These are phyloP conservation scores for Penicillium sp. DNA, from an alignment of 2,329 filamentous ascomycete species.

Conservation along the genomic window DNA sequence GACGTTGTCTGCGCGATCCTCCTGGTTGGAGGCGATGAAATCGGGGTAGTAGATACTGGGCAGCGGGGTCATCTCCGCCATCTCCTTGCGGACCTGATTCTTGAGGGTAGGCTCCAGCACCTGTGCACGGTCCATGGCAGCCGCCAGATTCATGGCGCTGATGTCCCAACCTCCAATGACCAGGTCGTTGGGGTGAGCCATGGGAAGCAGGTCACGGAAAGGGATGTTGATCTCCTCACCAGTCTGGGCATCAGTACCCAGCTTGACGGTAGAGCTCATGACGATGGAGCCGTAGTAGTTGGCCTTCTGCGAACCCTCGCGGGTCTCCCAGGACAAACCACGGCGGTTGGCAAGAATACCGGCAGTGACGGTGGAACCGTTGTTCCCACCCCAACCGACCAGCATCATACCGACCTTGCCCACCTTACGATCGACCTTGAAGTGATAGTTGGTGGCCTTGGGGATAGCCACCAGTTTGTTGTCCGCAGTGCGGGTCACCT, in stretches of 20 bases:
- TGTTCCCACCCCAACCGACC: constrained; percentile 97
- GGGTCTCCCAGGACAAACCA: constrained; percentile 83
- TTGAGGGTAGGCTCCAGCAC: constrained; percentile 96
- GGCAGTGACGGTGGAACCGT: constrained; percentile 92
- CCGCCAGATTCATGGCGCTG: constrained; percentile 78
- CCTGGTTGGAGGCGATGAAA: constrained; percentile 98
- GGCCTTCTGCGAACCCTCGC: constrained; percentile 74
- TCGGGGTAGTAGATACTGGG: constrained; percentile 98
- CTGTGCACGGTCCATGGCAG: constrained; percentile 90
- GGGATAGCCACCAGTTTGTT: constrained; percentile 80
- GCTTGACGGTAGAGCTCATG: constrained; percentile 96
- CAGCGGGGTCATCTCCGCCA: constrained; percentile 79
- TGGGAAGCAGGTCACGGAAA: constrained; percentile 87
- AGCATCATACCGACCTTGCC: constrained; percentile 96
- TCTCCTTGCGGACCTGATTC: constrained; percentile 82
- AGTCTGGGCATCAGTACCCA: constrained; percentile 79
- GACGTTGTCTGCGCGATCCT: constrained; percentile 89
- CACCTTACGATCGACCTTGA: constrained; percentile 92
- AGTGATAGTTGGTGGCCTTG: constrained; percentile 87
- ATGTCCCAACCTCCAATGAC: constrained; percentile 98
- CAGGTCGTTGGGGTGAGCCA: constrained; percentile 95
- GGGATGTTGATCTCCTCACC: constrained; percentile 90
- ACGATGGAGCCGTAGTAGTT: constrained; percentile 99
- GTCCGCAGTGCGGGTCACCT: constrained; percentile 63
- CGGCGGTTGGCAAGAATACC: constrained; percentile 95